A percentile compares a stretch with the other conserved stretches of the same genome.
These are phyloP conservation scores for Dissophora ornata DNA, from an alignment of 192 early-diverging fungal genomes.

Conservation along the genomic window DNA sequence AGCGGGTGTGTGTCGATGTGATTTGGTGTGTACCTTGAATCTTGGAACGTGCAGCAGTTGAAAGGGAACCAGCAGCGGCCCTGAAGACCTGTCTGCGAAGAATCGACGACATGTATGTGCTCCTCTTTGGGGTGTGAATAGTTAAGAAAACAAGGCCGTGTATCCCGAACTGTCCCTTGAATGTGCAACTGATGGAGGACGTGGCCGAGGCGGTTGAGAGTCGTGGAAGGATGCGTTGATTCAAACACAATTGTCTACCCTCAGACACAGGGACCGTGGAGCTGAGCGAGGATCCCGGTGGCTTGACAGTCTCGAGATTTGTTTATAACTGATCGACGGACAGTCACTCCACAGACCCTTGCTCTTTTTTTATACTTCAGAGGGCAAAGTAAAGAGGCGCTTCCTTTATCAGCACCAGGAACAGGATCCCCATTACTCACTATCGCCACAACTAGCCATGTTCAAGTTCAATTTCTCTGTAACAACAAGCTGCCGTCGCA, in stretches of 20 bases:
- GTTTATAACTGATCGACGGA: conserved; percentile 9
- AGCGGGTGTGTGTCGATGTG: too few species aligned
- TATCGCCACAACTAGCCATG: conserved; percentile 11
- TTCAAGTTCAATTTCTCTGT: conserved; percentile 56
- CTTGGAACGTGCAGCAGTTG: neutral
- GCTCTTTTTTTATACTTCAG: conserved; percentile 1
- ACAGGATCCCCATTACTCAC: neutral
- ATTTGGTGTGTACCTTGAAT: conserved; percentile 36
- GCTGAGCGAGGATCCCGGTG: conserved; percentile 34
- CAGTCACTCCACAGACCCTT: conserved; percentile 9
- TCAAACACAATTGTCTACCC: too few species aligned
- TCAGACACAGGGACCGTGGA: neutral
- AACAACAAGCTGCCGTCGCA: neutral
- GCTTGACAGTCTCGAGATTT: conserved; percentile 14
- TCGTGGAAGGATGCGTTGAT: too few species aligned
- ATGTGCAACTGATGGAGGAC: neutral
- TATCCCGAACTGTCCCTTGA: conserved; percentile 1
- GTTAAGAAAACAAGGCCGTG: neutral
- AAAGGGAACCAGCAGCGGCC: conserved; percentile 28
- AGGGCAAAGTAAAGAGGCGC: too few species aligned
- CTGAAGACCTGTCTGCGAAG: conserved; percentile 41
- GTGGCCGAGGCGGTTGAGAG: too few species aligned
- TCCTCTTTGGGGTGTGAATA: too few species aligned
- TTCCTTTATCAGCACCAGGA: too few species aligned
- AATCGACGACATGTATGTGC: conserved; percentile 28